phyloP scores from a whole-genome alignment of 345 rosid species.

The Bruguiera sexangula region DNA sequence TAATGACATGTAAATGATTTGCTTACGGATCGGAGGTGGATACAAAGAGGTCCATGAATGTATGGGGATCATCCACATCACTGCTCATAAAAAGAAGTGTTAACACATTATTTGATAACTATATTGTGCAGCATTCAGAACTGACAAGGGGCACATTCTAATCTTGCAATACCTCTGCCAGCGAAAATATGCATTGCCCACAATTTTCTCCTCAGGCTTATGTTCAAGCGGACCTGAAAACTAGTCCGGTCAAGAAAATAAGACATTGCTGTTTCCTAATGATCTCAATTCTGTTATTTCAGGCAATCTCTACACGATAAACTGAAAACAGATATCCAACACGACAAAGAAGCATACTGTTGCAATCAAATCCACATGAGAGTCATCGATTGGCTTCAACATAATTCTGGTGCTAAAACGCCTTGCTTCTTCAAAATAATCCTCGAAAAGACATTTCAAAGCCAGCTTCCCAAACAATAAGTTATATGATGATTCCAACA shows the following conservation, averaged over 20 bases:
- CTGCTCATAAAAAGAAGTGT: conserved; percentile 35
- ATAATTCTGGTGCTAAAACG: conserved; percentile 61
- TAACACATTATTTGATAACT: neutral
- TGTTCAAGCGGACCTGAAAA: conserved; percentile 66
- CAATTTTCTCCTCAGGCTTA: conserved; percentile 49
- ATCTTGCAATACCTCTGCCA: conserved; percentile 64
- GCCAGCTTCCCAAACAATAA: conserved; percentile 80
- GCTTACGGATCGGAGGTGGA: conserved; percentile 78
- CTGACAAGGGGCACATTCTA: neutral
- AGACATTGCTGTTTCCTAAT: neutral
- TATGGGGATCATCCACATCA: conserved; percentile 81
- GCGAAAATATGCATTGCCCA: conserved; percentile 70
- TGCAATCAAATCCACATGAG: conserved; percentile 85
- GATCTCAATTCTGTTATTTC: neutral
- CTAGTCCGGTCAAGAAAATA: conserved; percentile 31
- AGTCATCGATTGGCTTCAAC: conserved; percentile 88
- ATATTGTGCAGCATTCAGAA: neutral
- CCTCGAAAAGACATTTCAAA: conserved; percentile 71
- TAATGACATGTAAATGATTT: neutral
- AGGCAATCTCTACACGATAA: neutral
- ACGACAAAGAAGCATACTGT: conserved; percentile 51
- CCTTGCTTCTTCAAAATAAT: conserved; percentile 77
- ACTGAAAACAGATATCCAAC: neutral
- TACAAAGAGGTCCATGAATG: conserved; percentile 82
- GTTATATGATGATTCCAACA: conserved; percentile 81